A percentile compares a stretch with the other conserved stretches of the same genome.
Evolutionary conservation across 179 eudicot species (phyloP).

Genomic region (Gypsophila paniculata): DNA sequence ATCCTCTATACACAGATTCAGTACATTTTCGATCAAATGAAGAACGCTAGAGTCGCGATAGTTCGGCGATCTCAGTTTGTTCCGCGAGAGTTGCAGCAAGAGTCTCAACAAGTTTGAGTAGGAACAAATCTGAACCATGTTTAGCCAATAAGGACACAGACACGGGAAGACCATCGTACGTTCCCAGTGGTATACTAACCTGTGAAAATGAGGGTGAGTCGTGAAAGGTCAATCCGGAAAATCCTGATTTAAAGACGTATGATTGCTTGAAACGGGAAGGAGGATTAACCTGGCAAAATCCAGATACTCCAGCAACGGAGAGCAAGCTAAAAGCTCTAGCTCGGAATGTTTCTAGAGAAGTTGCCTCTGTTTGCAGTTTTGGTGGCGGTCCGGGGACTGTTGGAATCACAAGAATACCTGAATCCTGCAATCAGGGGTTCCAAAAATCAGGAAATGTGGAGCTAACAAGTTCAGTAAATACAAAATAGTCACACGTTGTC

Average conservation of each 20-base stretch:
- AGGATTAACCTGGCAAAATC: slow-evolving; percentile 77
- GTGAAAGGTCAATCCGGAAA: neutral
- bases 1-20: neutral
- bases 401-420: slow-evolving; percentile 68
- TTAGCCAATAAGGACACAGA: slow-evolving; percentile 73
- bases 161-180: slow-evolving; percentile 64
- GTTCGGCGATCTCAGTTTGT: slow-evolving; percentile 33
- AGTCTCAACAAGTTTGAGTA: slow-evolving; percentile 52
- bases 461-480: neutral
- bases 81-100: slow-evolving; percentile 49
- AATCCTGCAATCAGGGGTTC: slow-evolving; percentile 36
- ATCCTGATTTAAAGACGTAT: neutral
- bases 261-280: slow-evolving; percentile 8
- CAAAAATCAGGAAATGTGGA: neutral
- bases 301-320: slow-evolving; percentile 77
- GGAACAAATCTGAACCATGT: slow-evolving; percentile 71
- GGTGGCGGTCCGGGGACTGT: slow-evolving; percentile 91
- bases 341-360: slow-evolving; percentile 55
- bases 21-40: neutral
- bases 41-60: slow-evolving; percentile 15
- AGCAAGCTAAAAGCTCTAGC: slow-evolving; percentile 76
- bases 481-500: neutral
- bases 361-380: slow-evolving; percentile 53
- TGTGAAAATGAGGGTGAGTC: slow-evolving; percentile 22
- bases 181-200: slow-evolving; percentile 82